Percentiles rank a stretch among this genome's conserved stretches.
phyloP scores from a whole-genome alignment of 2,329 filamentous ascomycete species.

The Monilinia laxa region DNA sequence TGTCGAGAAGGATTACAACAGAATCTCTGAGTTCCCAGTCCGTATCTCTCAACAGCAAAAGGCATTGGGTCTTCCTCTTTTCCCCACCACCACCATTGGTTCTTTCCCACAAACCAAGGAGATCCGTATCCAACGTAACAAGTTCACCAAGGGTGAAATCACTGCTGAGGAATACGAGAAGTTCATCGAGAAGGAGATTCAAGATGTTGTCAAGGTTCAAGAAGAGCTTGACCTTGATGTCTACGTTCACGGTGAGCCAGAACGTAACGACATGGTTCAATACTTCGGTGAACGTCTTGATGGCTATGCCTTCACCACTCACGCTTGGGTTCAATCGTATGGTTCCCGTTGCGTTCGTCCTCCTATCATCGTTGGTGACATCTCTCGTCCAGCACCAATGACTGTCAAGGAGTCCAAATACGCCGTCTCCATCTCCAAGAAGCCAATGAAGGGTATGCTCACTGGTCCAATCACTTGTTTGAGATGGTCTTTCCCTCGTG shows the following conservation, averaged over 20 bases:
- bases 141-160: conserved; percentile 99
- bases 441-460: conserved; percentile 99
- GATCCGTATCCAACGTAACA: conserved; percentile 94
- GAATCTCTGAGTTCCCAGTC: conserved; percentile 81
- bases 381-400: conserved; percentile 95
- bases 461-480: conserved; percentile 98
- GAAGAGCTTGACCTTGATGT: conserved; percentile 97
- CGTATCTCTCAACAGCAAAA: conserved; percentile 88
- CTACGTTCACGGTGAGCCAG: conserved; percentile 96
- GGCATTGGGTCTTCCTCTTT: conserved; percentile 89
- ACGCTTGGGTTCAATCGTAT: conserved; percentile 98
- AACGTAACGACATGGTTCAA: conserved; percentile 99
- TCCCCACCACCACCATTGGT: conserved; percentile 98
- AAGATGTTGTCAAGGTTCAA: conserved; percentile 92
- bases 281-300: conserved; percentile 98
- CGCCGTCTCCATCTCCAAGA: conserved; percentile 91
- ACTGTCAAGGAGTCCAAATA: conserved; percentile 99
- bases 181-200: conserved; percentile 99
- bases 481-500: conserved; percentile 99
- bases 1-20: conserved; percentile 81
- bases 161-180: conserved; percentile 89
- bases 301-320: conserved; percentile 97
- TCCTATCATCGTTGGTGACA: conserved; percentile 97
- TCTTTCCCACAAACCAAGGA: conserved; percentile 99
- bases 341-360: conserved; percentile 97